Evolutionary conservation across 169 alveolate genomes (phyloP).

Genomic region (Perkinsus marinus): DNA sequence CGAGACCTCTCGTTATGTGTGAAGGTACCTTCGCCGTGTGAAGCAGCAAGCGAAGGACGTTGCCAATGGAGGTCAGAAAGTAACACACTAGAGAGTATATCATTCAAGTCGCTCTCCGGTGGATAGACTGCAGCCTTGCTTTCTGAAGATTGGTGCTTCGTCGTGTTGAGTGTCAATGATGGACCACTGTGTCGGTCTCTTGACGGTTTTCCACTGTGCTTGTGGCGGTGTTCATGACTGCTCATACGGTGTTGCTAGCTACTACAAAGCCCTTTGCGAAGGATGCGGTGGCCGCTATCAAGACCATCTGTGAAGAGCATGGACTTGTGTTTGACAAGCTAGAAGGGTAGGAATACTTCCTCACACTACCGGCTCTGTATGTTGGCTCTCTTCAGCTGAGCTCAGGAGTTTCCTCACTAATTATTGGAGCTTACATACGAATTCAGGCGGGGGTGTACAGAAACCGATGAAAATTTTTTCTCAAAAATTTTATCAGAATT

Average conservation of each 20-base stretch:
- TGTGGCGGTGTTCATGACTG: not conserved
- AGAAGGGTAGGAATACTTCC: not conserved
- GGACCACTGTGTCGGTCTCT: no score
- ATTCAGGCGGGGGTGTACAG: no score
- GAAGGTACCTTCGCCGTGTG: slow-evolving; percentile 12
- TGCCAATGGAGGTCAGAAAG: not conserved
- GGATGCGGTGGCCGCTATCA: slow-evolving; percentile 8
- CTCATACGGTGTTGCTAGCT: slow-evolving; percentile 20
- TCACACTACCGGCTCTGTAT: no score
- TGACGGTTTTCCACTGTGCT: no score
- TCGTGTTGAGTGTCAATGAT: not conserved
- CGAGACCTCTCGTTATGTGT: not conserved
- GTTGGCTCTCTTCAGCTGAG: no score
- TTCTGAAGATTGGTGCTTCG: not conserved
- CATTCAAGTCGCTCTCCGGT: not conserved
- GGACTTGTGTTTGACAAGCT: not conserved
- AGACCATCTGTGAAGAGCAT: not conserved
- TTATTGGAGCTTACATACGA: no score
- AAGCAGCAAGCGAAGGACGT: slow-evolving; percentile 34
- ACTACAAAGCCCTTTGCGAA: slow-evolving; percentile 26
- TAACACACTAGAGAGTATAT: not conserved
- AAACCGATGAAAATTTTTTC: no score
- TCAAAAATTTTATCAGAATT: no score
- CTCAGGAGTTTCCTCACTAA: no score
- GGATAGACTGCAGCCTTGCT: not conserved